Base-by-base conservation (phyloP, 1,284 basidiomycete genomes). In the Fomitopsis pinicola region DNA sequence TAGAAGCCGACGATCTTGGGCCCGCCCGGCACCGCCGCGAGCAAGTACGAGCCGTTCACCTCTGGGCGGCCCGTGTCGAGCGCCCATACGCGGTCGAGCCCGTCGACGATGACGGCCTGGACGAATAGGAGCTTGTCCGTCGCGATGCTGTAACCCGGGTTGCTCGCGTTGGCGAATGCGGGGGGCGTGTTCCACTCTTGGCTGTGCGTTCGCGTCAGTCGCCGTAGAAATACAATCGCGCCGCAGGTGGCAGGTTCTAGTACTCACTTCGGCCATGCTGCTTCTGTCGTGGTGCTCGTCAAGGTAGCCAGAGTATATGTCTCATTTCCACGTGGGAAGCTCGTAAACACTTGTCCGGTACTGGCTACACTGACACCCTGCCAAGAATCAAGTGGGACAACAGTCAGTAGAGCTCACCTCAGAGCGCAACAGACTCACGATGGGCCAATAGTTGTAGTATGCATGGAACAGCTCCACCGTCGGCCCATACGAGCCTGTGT, bases 1-100 rank as follows among this genome's bases (percentile, higher is more conserved):
- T 72, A 67, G 59, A 73, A 72, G 2, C 70, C 73, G 33, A 74
- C 58, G n/a, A 74, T 66, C 63, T 74, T 74, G 9, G 71, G 72
- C 0, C 73, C 73, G 8, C 73, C 72, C 1, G 64, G 66, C 0
- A 64, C 64, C 1, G 63, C 62, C 4, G 67, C 67, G 15, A 69
- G 67, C 2, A 71, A 57, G 40, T 66, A 66, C 33, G 69, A 67
- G 30, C 71, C 69, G 42, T 67, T 67, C 17, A 68, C 61, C 15
- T 64, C 60, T 1, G 66, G 66, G 15, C 71, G 68, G 0, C 71
- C 72, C 0, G 67, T 70, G 60, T 73, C 73, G 5, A 74, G 61
- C 2, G 68, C 69, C 73, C 73, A 74, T 12, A 74, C 65, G 1
- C 73, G 68, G 10, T 72, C 71, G 57, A 62, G 57, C 2, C 69